A percentile compares a stretch with the other conserved stretches of the same genome.
Conservation (phyloP, 805 yeast species). For the baker's yeast (Saccharomyces cerevisiae) region DNA sequence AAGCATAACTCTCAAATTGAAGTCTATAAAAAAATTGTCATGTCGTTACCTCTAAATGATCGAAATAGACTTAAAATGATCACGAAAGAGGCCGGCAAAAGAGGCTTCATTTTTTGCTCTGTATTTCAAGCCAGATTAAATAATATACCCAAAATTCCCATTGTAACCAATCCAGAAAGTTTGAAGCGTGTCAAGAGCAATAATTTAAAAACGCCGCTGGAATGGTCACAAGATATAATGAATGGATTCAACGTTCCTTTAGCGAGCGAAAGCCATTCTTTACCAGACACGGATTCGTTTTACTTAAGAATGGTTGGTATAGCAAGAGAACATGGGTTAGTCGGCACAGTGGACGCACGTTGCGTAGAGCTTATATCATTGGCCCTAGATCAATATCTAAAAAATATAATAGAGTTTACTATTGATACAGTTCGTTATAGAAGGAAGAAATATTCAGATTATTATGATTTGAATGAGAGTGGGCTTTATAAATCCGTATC, state of each 20-base stretch:
- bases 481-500: constrained; percentile 26
- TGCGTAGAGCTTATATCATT: constrained; percentile 67
- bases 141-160: constrained; percentile 70
- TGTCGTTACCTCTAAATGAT: constrained; percentile 79
- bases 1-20: constrained; percentile 65
- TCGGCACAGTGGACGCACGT: constrained; percentile 70
- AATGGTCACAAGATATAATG: constrained; percentile 89
- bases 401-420: constrained; percentile 62
- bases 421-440: constrained; percentile 64
- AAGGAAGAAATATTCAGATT: constrained; percentile 37
- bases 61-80: constrained; percentile 77
- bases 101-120: constrained; percentile 61
- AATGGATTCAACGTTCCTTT: constrained; percentile 79
- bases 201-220: constrained; percentile 40
- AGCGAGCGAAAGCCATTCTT: constrained; percentile 64
- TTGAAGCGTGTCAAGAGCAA: constrained; percentile 26
- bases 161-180: constrained; percentile 34
- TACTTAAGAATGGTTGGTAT: constrained; percentile 67
- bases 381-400: constrained; percentile 79
- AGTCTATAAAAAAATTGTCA: constrained; percentile 71
- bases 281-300: constrained; percentile 72
- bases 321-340: constrained; percentile 81
- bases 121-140: constrained; percentile 59
- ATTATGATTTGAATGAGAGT: constrained; percentile 27
- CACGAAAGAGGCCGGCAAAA: constrained; percentile 74